Evolutionary conservation across 2,329 filamentous ascomycete genomes (phyloP).

Genomic region (Chaetothyriales sp.): DNA sequence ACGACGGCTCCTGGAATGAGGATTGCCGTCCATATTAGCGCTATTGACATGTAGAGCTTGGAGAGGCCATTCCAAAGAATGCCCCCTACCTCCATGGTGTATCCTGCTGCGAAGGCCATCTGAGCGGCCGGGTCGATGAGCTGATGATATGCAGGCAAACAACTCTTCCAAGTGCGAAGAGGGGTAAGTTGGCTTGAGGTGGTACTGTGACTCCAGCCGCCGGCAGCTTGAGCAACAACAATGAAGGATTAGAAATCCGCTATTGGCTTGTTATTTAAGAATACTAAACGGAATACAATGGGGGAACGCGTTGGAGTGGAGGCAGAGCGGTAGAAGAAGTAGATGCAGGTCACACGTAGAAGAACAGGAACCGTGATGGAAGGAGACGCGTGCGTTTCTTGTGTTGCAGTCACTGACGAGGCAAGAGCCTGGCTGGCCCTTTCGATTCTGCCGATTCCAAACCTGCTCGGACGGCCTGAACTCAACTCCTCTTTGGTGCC

Average conservation of each 20-base stretch:
- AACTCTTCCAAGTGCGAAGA: not conserved
- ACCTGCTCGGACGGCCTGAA: too few relatives aligned
- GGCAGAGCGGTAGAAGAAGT: not conserved
- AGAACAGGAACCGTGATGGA: not conserved
- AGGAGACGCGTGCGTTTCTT: not conserved
- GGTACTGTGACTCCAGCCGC: not conserved
- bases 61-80: constrained; percentile 17
- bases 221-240: not conserved
- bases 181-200: not conserved
- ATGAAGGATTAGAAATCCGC: not conserved
- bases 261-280: not conserved
- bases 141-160: not conserved
- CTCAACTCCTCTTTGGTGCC: not conserved
- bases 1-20: constrained; percentile 22
- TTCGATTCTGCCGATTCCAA: not conserved
- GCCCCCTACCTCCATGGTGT: constrained; percentile 14
- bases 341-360: not conserved
- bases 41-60: constrained; percentile 14
- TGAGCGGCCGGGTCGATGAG: not conserved
- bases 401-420: not conserved
- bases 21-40: constrained; percentile 23
- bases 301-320: not conserved
- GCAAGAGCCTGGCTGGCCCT: too few relatives aligned
- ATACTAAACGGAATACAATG: not conserved
- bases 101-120: constrained; percentile 7